Evolutionary conservation across 2,329 filamentous ascomycete genomes (phyloP).

Genomic region (Clonostachys byssicola): DNA sequence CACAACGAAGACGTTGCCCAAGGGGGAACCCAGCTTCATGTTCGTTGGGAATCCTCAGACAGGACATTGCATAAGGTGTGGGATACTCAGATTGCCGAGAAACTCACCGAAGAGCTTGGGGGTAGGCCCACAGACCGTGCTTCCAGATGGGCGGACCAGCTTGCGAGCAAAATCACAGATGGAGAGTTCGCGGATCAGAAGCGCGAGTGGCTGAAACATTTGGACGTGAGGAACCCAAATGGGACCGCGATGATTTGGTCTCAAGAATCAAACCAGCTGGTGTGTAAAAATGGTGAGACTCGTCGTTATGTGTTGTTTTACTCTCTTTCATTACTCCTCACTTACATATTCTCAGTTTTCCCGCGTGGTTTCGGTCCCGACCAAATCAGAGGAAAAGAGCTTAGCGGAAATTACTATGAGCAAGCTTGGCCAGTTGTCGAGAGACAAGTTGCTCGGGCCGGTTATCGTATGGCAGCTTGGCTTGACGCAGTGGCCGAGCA

Average conservation of each 20-base stretch:
- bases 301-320: conserved; percentile 9
- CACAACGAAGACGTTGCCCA: conserved; percentile 46
- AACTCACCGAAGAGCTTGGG: conserved; percentile 51
- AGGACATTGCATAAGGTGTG: conserved; percentile 70
- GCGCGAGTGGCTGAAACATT: conserved; percentile 50
- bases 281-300: conserved; percentile 53
- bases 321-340: conserved; percentile 5
- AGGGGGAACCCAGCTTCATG: conserved; percentile 61
- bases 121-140: conserved; percentile 46
- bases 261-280: conserved; percentile 54
- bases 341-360: conserved; percentile 40
- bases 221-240: conserved; percentile 48
- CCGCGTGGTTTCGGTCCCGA: conserved; percentile 46
- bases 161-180: conserved; percentile 47
- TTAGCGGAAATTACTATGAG: conserved; percentile 60
- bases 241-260: conserved; percentile 61
- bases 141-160: conserved; percentile 47
- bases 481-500: conserved; percentile 52
- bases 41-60: conserved; percentile 51
- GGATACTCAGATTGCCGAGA: conserved; percentile 67
- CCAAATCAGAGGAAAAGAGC: conserved; percentile 54
- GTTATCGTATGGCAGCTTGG: conserved; percentile 65
- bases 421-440: conserved; percentile 61
- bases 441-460: conserved; percentile 62
- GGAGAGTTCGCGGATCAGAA: conserved; percentile 50